These are phyloP conservation scores for Torrubiella hemipterigena DNA, from an alignment of 2,329 filamentous ascomycete species.

Conservation along the genomic window DNA sequence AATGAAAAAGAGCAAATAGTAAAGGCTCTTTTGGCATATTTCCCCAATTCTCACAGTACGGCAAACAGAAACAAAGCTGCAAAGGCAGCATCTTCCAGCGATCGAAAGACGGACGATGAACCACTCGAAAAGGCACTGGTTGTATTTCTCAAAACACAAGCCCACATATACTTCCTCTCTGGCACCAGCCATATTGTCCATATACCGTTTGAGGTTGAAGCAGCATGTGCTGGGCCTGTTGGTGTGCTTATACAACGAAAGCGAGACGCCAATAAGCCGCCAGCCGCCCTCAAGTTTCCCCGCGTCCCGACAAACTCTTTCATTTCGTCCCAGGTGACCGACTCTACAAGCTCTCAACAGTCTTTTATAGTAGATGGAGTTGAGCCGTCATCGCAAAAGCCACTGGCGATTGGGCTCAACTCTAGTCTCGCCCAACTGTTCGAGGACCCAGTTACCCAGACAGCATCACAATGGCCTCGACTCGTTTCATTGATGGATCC, in stretches of 20 bases:
- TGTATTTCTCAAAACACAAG: slow-evolving; percentile 84
- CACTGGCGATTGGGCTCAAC: slow-evolving; percentile 38
- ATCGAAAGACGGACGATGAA: slow-evolving; percentile 8
- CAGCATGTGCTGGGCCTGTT: slow-evolving; percentile 67
- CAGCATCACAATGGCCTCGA: slow-evolving; percentile 54
- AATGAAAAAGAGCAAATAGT: slow-evolving; percentile 75
- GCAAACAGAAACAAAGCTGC: slow-evolving; percentile 6
- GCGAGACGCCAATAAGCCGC: slow-evolving; percentile 37
- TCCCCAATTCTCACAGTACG: slow-evolving; percentile 44
- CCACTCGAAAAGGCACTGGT: slow-evolving; percentile 59
- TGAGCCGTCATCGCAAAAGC: slow-evolving; percentile 44
- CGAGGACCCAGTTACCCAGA: slow-evolving; percentile 39
- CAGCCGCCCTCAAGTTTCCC: slow-evolving; percentile 43
- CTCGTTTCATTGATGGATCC: slow-evolving; percentile 80
- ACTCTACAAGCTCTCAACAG: slow-evolving; percentile 37
- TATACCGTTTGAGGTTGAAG: slow-evolving; percentile 88
- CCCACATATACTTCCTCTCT: slow-evolving; percentile 82
- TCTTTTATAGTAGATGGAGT: slow-evolving; percentile 45
- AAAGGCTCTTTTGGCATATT: slow-evolving; percentile 79
- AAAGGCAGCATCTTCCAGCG: slow-evolving; percentile 4
- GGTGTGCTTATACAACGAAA: slow-evolving; percentile 84
- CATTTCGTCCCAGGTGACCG: slow-evolving; percentile 53
- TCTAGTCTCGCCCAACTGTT: slow-evolving; percentile 46
- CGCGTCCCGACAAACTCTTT: slow-evolving; percentile 74
- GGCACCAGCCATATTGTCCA: slow-evolving; percentile 84